These are phyloP conservation scores for Fremontodendron californicum DNA, from an alignment of 345 rosid genomes.

Conservation along the genomic window DNA sequence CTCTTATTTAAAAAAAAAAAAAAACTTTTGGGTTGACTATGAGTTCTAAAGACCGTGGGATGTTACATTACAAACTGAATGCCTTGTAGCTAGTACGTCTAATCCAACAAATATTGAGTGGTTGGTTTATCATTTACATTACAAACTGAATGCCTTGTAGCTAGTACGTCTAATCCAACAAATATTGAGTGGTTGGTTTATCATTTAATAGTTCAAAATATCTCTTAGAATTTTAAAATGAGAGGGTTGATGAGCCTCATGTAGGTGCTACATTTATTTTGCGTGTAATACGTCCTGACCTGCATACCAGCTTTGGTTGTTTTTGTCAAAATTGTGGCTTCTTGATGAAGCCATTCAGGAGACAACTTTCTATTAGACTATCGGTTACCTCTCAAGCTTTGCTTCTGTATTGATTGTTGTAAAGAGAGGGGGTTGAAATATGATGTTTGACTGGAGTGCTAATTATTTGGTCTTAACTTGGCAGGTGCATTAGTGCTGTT, in stretches of 20 bases:
- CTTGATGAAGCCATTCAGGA: constrained; percentile 2
- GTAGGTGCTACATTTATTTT: neutral
- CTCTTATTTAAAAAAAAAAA: neutral
- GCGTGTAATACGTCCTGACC: neutral
- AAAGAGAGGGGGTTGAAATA: neutral
- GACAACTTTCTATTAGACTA: neutral
- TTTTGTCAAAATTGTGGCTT: neutral
- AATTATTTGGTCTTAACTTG: constrained; percentile 8
- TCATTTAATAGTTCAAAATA: neutral
- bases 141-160: constrained; percentile 1
- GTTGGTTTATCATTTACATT: neutral
- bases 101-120: neutral
- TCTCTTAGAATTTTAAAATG: neutral
- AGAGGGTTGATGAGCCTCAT: neutral
- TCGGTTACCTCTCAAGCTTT: neutral
- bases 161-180: neutral
- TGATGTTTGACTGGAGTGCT: neutral
- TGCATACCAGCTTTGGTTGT: neutral
- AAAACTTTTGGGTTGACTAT: neutral
- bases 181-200: neutral
- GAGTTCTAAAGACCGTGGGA: neutral
- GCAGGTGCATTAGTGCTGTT: constrained; percentile 89
- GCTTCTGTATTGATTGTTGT: neutral
- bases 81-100: neutral
- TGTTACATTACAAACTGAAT: neutral